Evolutionary conservation across 208 protist genomes (phyloP), one percentile per base, ranked within the genome.

Genomic region (Acanthamoeba quina): DNA sequence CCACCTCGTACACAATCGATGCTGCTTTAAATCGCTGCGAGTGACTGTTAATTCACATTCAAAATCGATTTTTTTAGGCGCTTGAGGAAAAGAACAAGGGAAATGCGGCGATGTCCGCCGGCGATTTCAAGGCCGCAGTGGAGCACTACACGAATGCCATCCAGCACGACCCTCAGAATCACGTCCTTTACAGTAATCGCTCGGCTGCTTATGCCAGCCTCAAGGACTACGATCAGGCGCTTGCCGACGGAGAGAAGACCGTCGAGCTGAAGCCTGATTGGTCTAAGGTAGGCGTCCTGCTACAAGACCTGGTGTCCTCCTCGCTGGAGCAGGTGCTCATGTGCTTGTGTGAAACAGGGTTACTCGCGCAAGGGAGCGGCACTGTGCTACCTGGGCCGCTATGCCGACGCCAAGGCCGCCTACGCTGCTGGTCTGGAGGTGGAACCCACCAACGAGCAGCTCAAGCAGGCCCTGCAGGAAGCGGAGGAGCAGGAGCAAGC

Each of bases 51-150:
- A 37, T 37, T 37, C 34, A 0, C 34, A 37, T 37, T 37, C 34
- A 37, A 37, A 37, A 37, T 70, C n/a, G 58, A n/a, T 21, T 64
- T 26, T 17, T 49, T 19, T 49, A 92, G 86, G 86, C 86, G 34
- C 52, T 92, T 4, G 86, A 92, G 24, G 86, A 92, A 29, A 92
- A 92, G 86, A 92, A 92, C 86, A 92, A 92, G 94, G 98, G 98
- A 47, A 99, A 99, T 95, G 98, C 97, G 90, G 96, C 98, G 26
- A 99, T 99, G 97, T 98, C 99, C 94, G 97, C 97, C 49, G 97
- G 98, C 91, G 96, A 98, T 88, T 99, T 99, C 93, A 98, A 98
- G 92, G 97, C 97, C 19, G 96, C 96, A 17, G 41, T 97, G 26
- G 90, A n/a, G 26, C 95, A 95, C 92, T 97, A 97, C 93, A 96